Percentiles rank a stretch among this genome's conserved stretches.
Evolutionary conservation across 371 early-diverging fungal species (phyloP).

Genomic region (Dinochytrium kinnereticum): DNA sequence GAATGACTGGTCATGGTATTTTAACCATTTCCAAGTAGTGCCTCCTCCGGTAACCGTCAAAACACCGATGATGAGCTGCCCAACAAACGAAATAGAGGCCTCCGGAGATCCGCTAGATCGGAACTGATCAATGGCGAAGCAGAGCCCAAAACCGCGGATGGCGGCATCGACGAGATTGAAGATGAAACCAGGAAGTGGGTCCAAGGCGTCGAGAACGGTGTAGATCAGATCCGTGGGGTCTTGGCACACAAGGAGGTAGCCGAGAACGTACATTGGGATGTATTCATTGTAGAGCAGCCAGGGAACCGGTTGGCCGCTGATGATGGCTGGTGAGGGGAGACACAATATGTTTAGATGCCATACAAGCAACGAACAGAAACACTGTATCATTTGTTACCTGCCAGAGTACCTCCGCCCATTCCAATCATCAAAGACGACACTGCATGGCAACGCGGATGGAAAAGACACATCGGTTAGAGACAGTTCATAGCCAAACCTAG

Average conservation of each 20-base stretch:
- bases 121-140: background rate
- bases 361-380: background rate
- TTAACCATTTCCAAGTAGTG: constrained; percentile 29
- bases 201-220: constrained; percentile 23
- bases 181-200: constrained; percentile 13
- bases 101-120: background rate
- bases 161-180: constrained; percentile 31
- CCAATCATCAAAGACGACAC: constrained; percentile 18
- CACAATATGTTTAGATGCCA: background rate
- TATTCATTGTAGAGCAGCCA: constrained; percentile 30
- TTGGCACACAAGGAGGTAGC: constrained; percentile 39
- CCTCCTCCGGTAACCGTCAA: constrained; percentile 38
- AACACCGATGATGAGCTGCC: constrained; percentile 33
- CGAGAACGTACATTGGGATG: constrained; percentile 31
- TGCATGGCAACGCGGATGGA: background rate
- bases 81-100: constrained; percentile 10
- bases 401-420: constrained; percentile 27
- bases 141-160: constrained; percentile 29
- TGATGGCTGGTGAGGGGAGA: constrained; percentile 17
- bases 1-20: constrained; percentile 3
- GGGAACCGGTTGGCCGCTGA: constrained; percentile 35
- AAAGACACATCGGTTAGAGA: background rate
- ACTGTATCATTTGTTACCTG: constrained; percentile 23
- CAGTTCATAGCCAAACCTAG: background rate
- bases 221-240: constrained; percentile 29